These are phyloP conservation scores for Vitis riparia DNA, from an alignment of 164 flowering plant genomes.

Conservation along the genomic window DNA sequence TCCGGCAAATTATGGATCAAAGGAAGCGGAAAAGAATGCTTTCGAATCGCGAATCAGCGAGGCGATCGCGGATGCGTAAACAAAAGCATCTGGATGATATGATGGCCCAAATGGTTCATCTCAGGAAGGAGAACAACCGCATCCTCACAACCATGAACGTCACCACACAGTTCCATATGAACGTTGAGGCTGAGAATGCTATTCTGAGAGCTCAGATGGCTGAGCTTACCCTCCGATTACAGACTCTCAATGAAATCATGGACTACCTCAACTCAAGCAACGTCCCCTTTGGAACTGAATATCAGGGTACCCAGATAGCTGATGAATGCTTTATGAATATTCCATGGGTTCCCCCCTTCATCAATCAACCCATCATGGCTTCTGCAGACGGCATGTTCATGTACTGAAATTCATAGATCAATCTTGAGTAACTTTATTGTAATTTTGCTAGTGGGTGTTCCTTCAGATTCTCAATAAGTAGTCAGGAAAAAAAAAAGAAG, in stretches of 20 bases:
- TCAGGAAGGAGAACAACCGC: slow-evolving; percentile 29
- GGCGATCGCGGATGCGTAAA: slow-evolving; percentile 41
- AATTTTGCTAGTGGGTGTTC: background rate
- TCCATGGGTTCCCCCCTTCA: slow-evolving; percentile 9
- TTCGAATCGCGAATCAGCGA: slow-evolving; percentile 50
- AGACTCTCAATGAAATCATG: slow-evolving; percentile 37
- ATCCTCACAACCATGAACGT: slow-evolving; percentile 21
- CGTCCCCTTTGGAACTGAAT: background rate
- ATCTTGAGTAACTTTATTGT: background rate
- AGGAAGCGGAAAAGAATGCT: slow-evolving; percentile 44
- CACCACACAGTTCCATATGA: slow-evolving; percentile 25
- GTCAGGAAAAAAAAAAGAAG: background rate
- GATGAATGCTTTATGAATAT: slow-evolving; percentile 3
- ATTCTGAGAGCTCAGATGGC: slow-evolving; percentile 35
- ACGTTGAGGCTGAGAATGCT: slow-evolving; percentile 37
- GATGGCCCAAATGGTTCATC: slow-evolving; percentile 20
- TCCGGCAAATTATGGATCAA: slow-evolving; percentile 24
- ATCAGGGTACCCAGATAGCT: background rate
- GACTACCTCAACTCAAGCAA: slow-evolving; percentile 7
- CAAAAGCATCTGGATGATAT: slow-evolving; percentile 43
- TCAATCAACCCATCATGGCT: slow-evolving; percentile 28
- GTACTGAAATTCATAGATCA: slow-evolving; percentile 6
- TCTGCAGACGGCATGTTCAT: slow-evolving; percentile 15
- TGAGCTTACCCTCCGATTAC: slow-evolving; percentile 34
- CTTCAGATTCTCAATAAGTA: background rate